Evolutionary conservation across 306 rosid genomes (phyloP), one percentile per base, ranked within the genome.

Genomic region (Dryas alaskensis): DNA sequence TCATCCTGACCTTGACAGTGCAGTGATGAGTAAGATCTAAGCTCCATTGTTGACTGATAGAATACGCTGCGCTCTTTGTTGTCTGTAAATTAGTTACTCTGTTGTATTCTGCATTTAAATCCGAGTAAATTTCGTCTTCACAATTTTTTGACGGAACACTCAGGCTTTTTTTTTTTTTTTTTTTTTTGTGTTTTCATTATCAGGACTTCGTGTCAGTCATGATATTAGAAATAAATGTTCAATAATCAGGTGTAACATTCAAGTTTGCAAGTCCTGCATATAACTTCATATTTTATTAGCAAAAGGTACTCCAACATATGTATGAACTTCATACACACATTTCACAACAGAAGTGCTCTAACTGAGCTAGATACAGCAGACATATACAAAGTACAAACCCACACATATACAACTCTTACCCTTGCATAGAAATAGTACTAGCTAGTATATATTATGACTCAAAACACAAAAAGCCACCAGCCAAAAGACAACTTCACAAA

Each of bases 1-100:
- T 78, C 87, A 71, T 84, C 88, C 69, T 91, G 83, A 94, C 81
- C 47, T 66, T 67, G 37, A 14, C 8, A 10, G 62, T 43, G 22
- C 19, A 45, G 22, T 22, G 65, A 11, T 3, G 59, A 68, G 79
- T 74, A 60, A 40, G 77, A 73, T 76, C 70, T 73, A 40, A 17
- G 44, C 46, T 71, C 52, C 39, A n/a, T 43, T 58, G 27, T 59
- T 60, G 45, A 80, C 79, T 76, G 80, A 19, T 9, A 80, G 84
- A 68, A 39, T 69, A 52, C 79, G 62, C 60, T 63, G 68, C 67
- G 10, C 81, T 67, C 71, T 67, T 72, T 76, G 22, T 60, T 67
- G 44, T 39, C 45, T 69, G 42, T 76, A 60, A 31, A 68, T 48
- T 76, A 40, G 47, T 48, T 68, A 73, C 10, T 13, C n/a, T 49